phyloP scores from a whole-genome alignment of 2,329 filamentous ascomycete genomes.

The Talaromyces sp. region DNA sequence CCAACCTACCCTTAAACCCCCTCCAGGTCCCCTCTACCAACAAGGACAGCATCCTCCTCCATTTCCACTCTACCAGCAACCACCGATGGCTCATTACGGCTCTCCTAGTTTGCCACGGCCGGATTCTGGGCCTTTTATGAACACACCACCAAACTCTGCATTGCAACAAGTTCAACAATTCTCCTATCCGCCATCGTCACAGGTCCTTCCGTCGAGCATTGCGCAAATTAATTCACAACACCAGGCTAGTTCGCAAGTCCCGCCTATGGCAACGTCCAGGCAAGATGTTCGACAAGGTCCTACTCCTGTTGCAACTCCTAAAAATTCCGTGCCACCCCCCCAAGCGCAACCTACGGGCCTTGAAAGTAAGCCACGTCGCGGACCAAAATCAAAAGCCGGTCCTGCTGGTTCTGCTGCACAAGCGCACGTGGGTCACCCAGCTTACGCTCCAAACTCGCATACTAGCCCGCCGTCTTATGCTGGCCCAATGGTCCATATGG shows the following conservation, averaged over 20 bases:
- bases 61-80: background rate
- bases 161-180: conserved; percentile 1
- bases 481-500: background rate
- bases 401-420: background rate
- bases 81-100: background rate
- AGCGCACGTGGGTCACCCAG: background rate
- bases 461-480: background rate
- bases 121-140: background rate
- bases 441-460: background rate
- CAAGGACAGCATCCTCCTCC: background rate
- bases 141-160: background rate
- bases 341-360: background rate
- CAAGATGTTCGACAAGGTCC: background rate
- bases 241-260: background rate
- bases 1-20: background rate
- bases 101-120: background rate
- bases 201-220: background rate
- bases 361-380: background rate
- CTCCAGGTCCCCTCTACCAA: background rate
- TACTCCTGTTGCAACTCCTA: background rate
- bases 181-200: background rate
- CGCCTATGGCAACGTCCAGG: background rate
- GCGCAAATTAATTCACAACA: background rate
- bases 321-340: background rate
- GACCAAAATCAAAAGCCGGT: background rate